phyloP scores from a whole-genome alignment of 2,329 filamentous ascomycete species.

The Colletotrichum gloeosporioides region DNA sequence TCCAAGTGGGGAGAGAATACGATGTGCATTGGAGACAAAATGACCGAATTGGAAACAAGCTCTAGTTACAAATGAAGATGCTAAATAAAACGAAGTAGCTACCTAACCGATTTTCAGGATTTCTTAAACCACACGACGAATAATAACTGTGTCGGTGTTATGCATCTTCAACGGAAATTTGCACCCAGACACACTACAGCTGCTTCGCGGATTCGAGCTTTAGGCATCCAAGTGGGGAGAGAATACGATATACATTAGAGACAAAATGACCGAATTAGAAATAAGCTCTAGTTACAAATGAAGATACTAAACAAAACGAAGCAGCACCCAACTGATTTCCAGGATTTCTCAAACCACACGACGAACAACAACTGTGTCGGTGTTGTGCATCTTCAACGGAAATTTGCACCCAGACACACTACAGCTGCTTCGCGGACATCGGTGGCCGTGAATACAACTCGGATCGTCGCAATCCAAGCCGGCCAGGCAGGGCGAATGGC shows the following conservation, averaged over 20 bases:
- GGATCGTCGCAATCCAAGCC: slow-evolving; percentile 31
- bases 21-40: neutral
- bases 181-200: neutral
- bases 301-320: neutral
- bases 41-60: neutral
- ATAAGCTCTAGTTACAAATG: neutral
- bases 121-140: neutral
- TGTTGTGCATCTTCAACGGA: neutral
- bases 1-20: neutral
- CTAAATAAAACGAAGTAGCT: neutral
- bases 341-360: neutral
- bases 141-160: no score
- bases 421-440: slow-evolving; percentile 23
- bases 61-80: neutral
- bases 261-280: neutral
- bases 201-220: neutral
- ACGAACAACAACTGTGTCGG: neutral
- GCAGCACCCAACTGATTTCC: neutral
- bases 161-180: neutral
- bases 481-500: slow-evolving; percentile 29
- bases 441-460: slow-evolving; percentile 26
- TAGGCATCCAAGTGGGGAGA: neutral
- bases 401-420: neutral
- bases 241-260: fast-evolving
- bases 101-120: neutral